These are phyloP conservation scores for Phycomyces nitens DNA, from an alignment of 192 early-diverging fungal species.

Conservation along the genomic window DNA sequence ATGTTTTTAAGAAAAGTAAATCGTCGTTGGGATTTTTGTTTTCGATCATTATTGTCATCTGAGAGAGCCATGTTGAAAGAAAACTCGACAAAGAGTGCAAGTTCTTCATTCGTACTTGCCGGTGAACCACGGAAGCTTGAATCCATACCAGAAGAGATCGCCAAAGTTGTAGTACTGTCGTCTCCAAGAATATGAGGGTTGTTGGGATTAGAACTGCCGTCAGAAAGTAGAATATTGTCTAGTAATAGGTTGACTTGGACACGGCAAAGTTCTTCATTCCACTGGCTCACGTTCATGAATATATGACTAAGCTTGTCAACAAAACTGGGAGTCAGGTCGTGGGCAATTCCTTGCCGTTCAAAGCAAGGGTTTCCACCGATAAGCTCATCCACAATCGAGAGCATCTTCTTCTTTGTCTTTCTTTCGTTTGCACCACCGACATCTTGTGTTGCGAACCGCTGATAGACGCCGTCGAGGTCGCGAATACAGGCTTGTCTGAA, in stretches of 20 bases:
- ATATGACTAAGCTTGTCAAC: conserved; percentile 43
- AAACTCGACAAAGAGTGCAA: conserved; percentile 32
- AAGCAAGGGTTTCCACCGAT: conserved; percentile 24
- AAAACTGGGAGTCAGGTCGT: conserved; percentile 31
- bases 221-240: conserved; percentile 36
- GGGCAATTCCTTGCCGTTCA: not conserved
- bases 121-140: not conserved
- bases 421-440: conserved; percentile 16
- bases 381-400: conserved; percentile 39
- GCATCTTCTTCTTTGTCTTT: conserved; percentile 34
- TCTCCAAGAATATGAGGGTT: conserved; percentile 29
- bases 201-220: conserved; percentile 19
- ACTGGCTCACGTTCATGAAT: conserved; percentile 45
- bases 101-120: conserved; percentile 20
- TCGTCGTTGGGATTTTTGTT: conserved; percentile 13
- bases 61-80: conserved; percentile 31
- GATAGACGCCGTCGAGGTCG: conserved; percentile 31
- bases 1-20: conserved; percentile 33
- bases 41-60: conserved; percentile 6
- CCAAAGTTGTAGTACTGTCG: conserved; percentile 9
- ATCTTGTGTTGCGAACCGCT: conserved; percentile 26
- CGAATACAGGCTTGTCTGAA: conserved; percentile 35
- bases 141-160: not conserved
- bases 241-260: conserved; percentile 48
- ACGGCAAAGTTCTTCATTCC: conserved; percentile 50